These are phyloP conservation scores for Ogataea nakhonphanomensis DNA, from an alignment of 805 yeast genomes.

Conservation along the genomic window DNA sequence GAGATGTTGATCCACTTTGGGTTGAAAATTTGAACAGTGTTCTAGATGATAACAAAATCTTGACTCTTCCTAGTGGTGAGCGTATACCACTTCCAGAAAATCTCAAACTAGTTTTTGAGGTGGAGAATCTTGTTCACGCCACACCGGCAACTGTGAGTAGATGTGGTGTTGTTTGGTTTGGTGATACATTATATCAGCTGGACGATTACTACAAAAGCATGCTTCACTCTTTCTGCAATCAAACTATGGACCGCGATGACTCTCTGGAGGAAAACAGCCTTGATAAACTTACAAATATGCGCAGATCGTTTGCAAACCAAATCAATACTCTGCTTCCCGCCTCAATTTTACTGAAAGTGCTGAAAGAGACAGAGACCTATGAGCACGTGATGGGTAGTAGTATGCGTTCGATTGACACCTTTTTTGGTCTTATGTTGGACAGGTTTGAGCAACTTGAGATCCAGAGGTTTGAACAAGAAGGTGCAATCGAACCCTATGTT, in stretches of 20 bases:
- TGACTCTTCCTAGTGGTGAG: slow-evolving; percentile 90
- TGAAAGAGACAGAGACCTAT: slow-evolving; percentile 27
- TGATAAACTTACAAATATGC: slow-evolving; percentile 3
- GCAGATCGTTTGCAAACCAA: not conserved
- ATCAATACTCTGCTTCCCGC: slow-evolving; percentile 12
- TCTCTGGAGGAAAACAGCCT: not conserved
- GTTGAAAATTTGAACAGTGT: slow-evolving; percentile 88
- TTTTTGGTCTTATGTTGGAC: slow-evolving; percentile 39
- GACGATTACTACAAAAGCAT: slow-evolving; percentile 11
- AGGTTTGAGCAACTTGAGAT: slow-evolving; percentile 32
- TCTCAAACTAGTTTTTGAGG: slow-evolving; percentile 72
- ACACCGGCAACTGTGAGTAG: slow-evolving; percentile 92
- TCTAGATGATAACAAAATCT: slow-evolving; percentile 76
- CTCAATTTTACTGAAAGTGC: slow-evolving; percentile 19
- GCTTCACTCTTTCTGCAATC: slow-evolving; percentile 14
- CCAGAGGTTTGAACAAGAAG: slow-evolving; percentile 24
- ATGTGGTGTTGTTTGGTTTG: slow-evolving; percentile 84
- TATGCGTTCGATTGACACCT: slow-evolving; percentile 36
- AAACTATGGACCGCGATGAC: slow-evolving; percentile 13
- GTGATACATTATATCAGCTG: slow-evolving; percentile 24
- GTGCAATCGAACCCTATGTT: slow-evolving; percentile 31
- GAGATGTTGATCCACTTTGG: slow-evolving; percentile 93
- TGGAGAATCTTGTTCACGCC: slow-evolving; percentile 58
- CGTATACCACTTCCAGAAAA: slow-evolving; percentile 64
- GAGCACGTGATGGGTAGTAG: slow-evolving; percentile 54